Evolutionary conservation across 768 basidiomycete genomes (phyloP).

Genomic region (Calocybe gangraenosa): DNA sequence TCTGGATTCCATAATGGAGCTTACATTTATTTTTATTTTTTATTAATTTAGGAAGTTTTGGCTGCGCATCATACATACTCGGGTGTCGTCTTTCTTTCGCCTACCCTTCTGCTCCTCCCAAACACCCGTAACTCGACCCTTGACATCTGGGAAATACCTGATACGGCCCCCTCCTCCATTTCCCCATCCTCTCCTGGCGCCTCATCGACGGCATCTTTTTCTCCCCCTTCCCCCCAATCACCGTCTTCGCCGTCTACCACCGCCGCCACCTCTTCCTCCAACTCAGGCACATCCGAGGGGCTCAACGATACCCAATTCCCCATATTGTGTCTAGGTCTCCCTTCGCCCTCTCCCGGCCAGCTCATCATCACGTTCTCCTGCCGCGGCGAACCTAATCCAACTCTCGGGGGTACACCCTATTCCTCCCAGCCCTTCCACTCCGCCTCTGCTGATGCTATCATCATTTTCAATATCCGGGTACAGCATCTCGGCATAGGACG

Average conservation of each 20-base stretch:
- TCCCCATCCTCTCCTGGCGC: background rate
- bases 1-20: too few species aligned
- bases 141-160: conserved; percentile 22
- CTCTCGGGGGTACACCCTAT: background rate
- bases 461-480: conserved; percentile 6
- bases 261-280: too few species aligned
- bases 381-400: conserved; percentile 16
- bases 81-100: conserved; percentile 21
- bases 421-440: conserved; percentile 5
- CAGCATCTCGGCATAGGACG: background rate
- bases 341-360: background rate
- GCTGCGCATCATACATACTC: conserved; percentile 17
- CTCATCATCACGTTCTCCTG: conserved; percentile 3
- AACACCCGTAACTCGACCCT: conserved; percentile 17
- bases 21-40: too few species aligned
- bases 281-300: too few species aligned
- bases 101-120: conserved; percentile 21
- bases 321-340: conserved; percentile 6
- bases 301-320: background rate
- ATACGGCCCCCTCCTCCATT: conserved; percentile 14
- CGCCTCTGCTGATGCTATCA: conserved; percentile 7
- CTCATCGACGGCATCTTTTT: too few species aligned
- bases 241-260: too few species aligned
- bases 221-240: too few species aligned
- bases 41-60: conserved; percentile 12